Conservation (phyloP, 2,329 filamentous ascomycete species). For the Aspergillus aculeatinus region DNA sequence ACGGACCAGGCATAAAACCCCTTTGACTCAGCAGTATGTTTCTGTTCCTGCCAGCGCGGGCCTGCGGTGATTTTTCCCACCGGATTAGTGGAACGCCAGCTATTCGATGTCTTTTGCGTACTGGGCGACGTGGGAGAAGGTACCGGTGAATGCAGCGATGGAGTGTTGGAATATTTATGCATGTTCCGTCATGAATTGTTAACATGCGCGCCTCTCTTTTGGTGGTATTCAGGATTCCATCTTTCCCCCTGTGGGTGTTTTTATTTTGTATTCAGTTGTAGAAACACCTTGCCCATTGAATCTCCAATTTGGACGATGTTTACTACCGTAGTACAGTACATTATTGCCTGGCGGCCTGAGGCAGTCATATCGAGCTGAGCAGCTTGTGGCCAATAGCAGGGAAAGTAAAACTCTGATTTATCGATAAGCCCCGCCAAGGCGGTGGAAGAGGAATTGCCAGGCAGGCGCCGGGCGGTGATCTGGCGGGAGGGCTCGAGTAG, state of each 20-base stretch:
- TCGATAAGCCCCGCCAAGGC: slow-evolving; percentile 26
- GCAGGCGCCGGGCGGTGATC: slow-evolving; percentile 25
- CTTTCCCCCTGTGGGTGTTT: neutral
- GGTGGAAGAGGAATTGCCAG: slow-evolving; percentile 21
- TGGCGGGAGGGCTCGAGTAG: slow-evolving; percentile 27
- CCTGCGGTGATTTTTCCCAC: neutral
- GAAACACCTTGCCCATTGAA: too few species aligned
- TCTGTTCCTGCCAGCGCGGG: neutral
- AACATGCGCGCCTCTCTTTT: neutral
- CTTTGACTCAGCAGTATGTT: neutral
- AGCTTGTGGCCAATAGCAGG: neutral
- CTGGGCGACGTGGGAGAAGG: neutral
- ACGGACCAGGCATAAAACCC: neutral
- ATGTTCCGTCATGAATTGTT: neutral
- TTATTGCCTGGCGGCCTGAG: neutral
- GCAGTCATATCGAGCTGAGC: neutral
- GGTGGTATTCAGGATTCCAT: neutral
- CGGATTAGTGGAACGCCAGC: neutral
- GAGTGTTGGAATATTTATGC: neutral
- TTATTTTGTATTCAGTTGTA: too few species aligned
- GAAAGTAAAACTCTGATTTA: slow-evolving; percentile 14
- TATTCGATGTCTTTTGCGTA: neutral
- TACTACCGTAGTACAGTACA: too few species aligned
- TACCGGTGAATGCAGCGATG: neutral
- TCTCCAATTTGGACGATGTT: neutral